Evolutionary conservation across 2,329 filamentous ascomycete species (phyloP).

Genomic region (Aureobasidium melanogenum): DNA sequence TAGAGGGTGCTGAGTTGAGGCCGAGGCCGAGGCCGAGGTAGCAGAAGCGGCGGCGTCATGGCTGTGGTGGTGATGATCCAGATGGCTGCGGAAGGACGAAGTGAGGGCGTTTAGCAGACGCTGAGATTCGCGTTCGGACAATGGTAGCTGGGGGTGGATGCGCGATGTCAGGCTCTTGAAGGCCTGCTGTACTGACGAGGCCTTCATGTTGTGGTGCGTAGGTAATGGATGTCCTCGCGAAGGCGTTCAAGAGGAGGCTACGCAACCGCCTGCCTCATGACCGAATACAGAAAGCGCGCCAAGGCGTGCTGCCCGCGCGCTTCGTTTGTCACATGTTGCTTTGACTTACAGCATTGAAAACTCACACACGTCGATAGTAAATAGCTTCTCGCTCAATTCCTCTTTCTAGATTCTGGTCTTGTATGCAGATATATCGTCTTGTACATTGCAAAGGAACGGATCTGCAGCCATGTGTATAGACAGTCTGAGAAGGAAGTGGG

Average conservation of each 20-base stretch:
- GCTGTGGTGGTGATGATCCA: conserved; percentile 52
- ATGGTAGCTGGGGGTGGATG: conserved; percentile 44
- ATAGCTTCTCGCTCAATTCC: background rate
- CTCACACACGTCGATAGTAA: background rate
- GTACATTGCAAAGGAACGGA: background rate
- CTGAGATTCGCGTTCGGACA: conserved; percentile 49
- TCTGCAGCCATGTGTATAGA: background rate
- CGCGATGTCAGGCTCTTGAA: conserved; percentile 44
- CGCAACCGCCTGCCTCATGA: background rate
- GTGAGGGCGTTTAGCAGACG: conserved; percentile 53
- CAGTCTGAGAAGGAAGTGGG: background rate
- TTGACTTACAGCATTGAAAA: background rate
- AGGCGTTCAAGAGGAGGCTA: background rate
- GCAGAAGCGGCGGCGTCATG: conserved; percentile 18
- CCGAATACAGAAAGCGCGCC: background rate
- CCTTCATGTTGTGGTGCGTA: conserved; percentile 39
- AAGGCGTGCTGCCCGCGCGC: background rate
- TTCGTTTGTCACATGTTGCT: background rate
- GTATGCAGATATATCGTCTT: background rate
- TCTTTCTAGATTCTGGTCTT: background rate
- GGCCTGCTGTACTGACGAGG: conserved; percentile 34
- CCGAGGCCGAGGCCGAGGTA: background rate
- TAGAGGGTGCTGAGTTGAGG: background rate
- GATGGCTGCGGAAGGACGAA: conserved; percentile 53
- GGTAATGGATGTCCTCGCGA: background rate